These are phyloP conservation scores for Tetradesmus obliquus DNA, from an alignment of 139 green algal species.

Conservation along the genomic window DNA sequence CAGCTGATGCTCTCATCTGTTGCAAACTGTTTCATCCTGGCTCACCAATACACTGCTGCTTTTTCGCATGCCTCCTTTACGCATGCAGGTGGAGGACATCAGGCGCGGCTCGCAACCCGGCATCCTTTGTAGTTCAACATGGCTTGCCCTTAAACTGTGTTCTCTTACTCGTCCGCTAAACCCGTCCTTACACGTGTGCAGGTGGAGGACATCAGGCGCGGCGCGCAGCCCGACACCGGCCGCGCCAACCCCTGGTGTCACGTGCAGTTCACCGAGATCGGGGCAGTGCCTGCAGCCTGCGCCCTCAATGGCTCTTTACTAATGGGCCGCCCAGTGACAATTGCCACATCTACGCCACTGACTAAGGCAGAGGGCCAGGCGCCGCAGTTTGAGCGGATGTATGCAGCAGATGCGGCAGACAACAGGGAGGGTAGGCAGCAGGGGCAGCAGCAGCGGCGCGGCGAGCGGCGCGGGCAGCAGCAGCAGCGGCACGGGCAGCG, in stretches of 20 bases:
- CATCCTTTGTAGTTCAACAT: no score
- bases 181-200: neutral
- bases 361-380: neutral
- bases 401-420: neutral
- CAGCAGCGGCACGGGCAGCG: conserved; percentile 4
- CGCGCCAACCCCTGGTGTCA: conserved; percentile 30
- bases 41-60: neutral
- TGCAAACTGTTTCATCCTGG: neutral
- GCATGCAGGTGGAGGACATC: conserved; percentile 43
- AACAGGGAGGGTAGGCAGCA: neutral
- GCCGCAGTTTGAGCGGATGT: neutral
- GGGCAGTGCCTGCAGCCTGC: conserved; percentile 26
- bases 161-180: neutral
- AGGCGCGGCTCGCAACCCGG: conserved; percentile 6
- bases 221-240: conserved; percentile 9
- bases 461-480: neutral
- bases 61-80: neutral
- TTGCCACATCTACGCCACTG: conserved; percentile 34
- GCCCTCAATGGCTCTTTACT: conserved; percentile 21
- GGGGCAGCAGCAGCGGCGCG: neutral
- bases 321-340: neutral
- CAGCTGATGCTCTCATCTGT: neutral
- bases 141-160: neutral
- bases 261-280: conserved; percentile 3
- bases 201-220: conserved; percentile 40